Evolutionary conservation across 345 rosid genomes (phyloP).

Genomic region (Aquilaria yunnanensis): DNA sequence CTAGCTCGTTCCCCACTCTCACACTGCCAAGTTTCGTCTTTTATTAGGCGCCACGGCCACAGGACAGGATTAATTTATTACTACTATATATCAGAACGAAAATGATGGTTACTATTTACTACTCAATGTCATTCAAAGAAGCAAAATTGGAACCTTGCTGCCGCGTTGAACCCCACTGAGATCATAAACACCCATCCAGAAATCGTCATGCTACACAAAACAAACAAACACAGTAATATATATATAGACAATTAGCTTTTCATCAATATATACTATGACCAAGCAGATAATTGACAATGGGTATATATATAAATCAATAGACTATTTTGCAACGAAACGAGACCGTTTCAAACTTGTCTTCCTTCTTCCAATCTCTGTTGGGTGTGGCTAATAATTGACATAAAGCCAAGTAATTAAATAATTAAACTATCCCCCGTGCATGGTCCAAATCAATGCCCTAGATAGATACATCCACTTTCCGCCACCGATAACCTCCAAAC

Average conservation of each 20-base stretch:
- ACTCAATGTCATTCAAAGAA: not conserved
- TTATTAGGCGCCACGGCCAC: too few species aligned
- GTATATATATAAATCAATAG: not conserved
- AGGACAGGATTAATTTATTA: too few species aligned
- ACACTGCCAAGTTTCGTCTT: slow-evolving; percentile 32
- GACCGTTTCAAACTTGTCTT: too few species aligned
- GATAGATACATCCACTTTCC: too few species aligned
- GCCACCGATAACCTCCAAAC: too few species aligned
- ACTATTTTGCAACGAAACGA: not conserved
- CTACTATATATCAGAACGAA: not conserved
- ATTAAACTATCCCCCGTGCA: too few species aligned
- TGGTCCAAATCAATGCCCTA: too few species aligned
- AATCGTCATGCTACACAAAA: slow-evolving; percentile 47
- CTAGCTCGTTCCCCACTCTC: slow-evolving; percentile 77
- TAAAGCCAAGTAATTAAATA: too few species aligned
- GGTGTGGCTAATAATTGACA: too few species aligned
- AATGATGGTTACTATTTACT: not conserved
- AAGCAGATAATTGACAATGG: too few species aligned
- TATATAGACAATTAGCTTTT: not conserved
- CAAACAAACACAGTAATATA: not conserved
- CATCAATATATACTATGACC: too few species aligned
- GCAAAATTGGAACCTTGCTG: slow-evolving; percentile 40
- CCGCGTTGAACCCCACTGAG: slow-evolving; percentile 68
- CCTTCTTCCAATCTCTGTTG: too few species aligned
- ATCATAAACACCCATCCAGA: slow-evolving; percentile 68